Evolutionary conservation across 2,329 filamentous ascomycete species (phyloP), one percentile per base, ranked within the genome.

Genomic region (Xylariales sp.): DNA sequence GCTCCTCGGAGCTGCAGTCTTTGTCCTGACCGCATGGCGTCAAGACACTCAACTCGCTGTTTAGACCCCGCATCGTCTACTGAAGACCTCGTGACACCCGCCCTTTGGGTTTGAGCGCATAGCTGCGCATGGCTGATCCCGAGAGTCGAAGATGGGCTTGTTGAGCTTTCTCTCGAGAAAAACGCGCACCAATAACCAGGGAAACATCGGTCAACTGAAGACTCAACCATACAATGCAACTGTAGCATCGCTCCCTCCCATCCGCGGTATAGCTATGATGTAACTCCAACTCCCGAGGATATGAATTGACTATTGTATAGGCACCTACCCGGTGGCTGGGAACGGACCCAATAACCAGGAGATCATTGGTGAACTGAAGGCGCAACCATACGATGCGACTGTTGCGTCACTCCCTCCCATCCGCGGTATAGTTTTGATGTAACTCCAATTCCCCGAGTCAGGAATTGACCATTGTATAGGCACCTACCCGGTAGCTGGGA

Each of bases 401-500:
- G 52, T 61, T n/a, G 57, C 63, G 7, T 51, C 54, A 22, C 53
- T 57, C 15, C 57, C 65, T 39, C 65, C 66, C 31, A 57, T 66
- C 42, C 55, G 51, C 47, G 61, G 61, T 63, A 63, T 48, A 51
- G 33, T 42, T 18, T 14, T 21, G 6, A 15, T n/a, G 9, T 27
- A 19, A 10, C 22, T n/a, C n/a, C n/a, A n/a, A n/a, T n/a, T n/a
- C n/a, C n/a, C n/a, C n/a, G n/a, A n/a, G n/a, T n/a, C n/a, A n/a
- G n/a, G n/a, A n/a, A n/a, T n/a, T n/a, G n/a, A n/a, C n/a, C n/a
- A n/a, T n/a, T n/a, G n/a, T n/a, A n/a, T n/a, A n/a, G n/a, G n/a
- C n/a, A 60, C 59, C 4, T 64, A 63, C 43, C 63, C 66, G 3
- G 59, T 69, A 22, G 53, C 59, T 15, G 65, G 66, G 25, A 71